A percentile compares a stretch with the other conserved stretches of the same genome.
These are phyloP conservation scores for Aspergillus transmontanensis DNA, from an alignment of 2,329 filamentous ascomycete genomes.

Conservation along the genomic window DNA sequence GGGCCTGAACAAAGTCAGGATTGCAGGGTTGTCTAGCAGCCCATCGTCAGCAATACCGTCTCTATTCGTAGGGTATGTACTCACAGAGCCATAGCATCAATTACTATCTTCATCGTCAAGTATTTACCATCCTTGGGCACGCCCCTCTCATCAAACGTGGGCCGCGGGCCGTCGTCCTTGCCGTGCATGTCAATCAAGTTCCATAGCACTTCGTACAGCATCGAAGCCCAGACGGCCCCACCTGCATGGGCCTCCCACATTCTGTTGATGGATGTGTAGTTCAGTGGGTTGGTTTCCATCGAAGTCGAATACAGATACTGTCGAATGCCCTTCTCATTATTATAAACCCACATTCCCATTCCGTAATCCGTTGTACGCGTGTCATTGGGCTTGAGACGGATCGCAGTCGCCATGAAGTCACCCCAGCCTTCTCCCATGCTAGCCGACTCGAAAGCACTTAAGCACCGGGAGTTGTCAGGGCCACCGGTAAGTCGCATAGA, in stretches of 20 bases:
- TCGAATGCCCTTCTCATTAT: constrained; percentile 11
- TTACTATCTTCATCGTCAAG: constrained; percentile 19
- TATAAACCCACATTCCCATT: constrained; percentile 13
- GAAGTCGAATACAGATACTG: constrained; percentile 16
- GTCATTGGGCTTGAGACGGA: constrained; percentile 16
- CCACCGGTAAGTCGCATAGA: constrained; percentile 20
- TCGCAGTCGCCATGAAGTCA: constrained; percentile 18
- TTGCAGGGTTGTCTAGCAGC: constrained; percentile 18
- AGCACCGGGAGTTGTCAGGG: constrained; percentile 14
- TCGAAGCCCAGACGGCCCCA: constrained; percentile 17
- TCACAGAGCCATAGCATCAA: constrained; percentile 20
- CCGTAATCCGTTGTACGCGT: constrained; percentile 9
- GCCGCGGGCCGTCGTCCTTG: constrained; percentile 10
- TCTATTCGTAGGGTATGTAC: neutral
- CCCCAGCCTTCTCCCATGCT: constrained; percentile 23
- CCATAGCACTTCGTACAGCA: constrained; percentile 21
- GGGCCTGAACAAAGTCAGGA: constrained; percentile 17
- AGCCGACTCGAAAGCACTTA: constrained; percentile 12
- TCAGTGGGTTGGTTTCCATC: constrained; percentile 10
- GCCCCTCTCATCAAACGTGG: neutral
- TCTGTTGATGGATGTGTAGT: constrained; percentile 13
- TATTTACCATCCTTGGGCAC: constrained; percentile 18
- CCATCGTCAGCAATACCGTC: neutral
- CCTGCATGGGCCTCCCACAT: constrained; percentile 8
- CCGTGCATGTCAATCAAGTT: constrained; percentile 21